Evolutionary conservation across 192 early-diverging fungal genomes (phyloP).

Genomic region (Anaeromyces robustus): DNA sequence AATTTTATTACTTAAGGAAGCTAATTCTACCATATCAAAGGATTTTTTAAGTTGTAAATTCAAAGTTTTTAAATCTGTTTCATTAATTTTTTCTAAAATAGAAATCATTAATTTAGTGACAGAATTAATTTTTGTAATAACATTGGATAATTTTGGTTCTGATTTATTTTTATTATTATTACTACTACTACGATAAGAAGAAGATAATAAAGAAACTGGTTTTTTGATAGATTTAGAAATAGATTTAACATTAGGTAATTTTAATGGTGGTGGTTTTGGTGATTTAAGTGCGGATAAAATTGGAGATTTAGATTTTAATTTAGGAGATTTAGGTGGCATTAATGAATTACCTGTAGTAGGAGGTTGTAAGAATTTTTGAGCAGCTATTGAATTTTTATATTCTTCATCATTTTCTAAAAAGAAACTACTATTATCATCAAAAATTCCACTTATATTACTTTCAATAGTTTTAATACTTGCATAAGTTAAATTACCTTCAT

Average conservation of each 20-base stretch:
- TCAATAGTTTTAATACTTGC: not conserved
- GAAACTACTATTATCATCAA: not conserved
- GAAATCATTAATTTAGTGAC: not conserved
- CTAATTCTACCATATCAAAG: not conserved
- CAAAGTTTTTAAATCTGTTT: not conserved
- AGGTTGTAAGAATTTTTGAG: not conserved
- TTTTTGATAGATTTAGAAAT: too few species aligned
- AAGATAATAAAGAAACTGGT: too few species aligned
- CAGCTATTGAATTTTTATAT: not conserved
- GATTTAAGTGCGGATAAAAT: not conserved
- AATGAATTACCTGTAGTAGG: not conserved
- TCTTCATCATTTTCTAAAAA: not conserved
- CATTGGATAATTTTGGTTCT: not conserved
- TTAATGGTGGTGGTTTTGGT: not conserved
- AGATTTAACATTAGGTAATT: too few species aligned
- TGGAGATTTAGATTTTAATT: not conserved
- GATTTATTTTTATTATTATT: too few species aligned
- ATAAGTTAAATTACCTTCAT: not conserved
- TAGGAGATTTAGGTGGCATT: not conserved
- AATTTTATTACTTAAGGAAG: not conserved
- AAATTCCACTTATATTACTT: not conserved
- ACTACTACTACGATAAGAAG: not conserved
- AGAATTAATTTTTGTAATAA: not conserved
- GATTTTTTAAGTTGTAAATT: not conserved
- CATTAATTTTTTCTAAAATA: not conserved